Conservation (phyloP, 495 filamentous ascomycete genomes). For the Neurospora sp. region DNA sequence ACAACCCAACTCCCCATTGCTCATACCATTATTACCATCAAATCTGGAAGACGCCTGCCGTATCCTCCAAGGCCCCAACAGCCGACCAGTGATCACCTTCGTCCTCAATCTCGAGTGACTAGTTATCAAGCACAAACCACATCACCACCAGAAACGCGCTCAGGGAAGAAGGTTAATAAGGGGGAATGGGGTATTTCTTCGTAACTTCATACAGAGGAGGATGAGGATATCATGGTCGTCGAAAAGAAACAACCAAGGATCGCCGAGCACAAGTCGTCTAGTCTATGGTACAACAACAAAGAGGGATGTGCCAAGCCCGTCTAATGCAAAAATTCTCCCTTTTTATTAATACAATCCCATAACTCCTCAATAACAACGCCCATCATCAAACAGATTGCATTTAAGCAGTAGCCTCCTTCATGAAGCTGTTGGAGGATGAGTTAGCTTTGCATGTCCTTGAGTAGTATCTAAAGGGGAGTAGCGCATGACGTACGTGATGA, state of each 20-base stretch:
- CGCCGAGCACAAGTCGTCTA: conserved; percentile 13
- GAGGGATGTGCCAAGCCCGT: conserved; percentile 10
- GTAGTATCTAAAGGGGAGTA: conserved; percentile 5
- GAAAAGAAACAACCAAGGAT: conserved; percentile 1
- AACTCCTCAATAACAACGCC: background rate
- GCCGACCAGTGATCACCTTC: background rate
- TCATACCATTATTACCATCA: background rate
- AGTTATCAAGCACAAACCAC: background rate
- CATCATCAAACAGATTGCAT: conserved; percentile 1
- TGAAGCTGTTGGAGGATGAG: conserved; percentile 36
- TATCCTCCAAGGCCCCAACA: background rate
- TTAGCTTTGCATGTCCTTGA: conserved; percentile 4
- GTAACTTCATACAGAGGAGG: conserved; percentile 1
- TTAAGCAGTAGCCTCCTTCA: conserved; percentile 56
- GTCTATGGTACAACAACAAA: conserved; percentile 11
- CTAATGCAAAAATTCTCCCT: conserved; percentile 12
- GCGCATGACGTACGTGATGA: conserved; percentile 79
- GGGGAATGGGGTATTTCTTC: background rate
- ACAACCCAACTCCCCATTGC: background rate
- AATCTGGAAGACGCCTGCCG: background rate
- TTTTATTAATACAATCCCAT: conserved; percentile 8
- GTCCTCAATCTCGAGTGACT: background rate
- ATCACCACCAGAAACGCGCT: background rate
- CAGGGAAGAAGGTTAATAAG: background rate
- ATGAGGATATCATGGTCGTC: conserved; percentile 2